Evolutionary conservation across 78 protist genomes (phyloP), one percentile per base, ranked within the genome.

Genomic region (Parvularia atlantis): DNA sequence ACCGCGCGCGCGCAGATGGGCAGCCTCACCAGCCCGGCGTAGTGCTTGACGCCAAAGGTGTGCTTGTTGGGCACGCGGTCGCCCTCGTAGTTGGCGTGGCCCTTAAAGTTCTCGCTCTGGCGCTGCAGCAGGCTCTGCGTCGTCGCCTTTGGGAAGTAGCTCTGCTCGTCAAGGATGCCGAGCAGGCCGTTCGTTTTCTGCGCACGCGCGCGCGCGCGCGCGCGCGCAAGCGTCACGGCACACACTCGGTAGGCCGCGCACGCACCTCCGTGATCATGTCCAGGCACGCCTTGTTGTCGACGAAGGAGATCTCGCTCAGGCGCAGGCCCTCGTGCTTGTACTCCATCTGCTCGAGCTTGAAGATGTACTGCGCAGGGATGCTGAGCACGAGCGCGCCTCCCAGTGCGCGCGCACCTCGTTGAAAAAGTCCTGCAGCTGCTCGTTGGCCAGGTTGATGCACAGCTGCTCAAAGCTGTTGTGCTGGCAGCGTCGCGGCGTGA

Each of bases 401-500:
- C n/a, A n/a, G n/a, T n/a, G n/a, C n/a, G n/a, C n/a, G n/a, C n/a
- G n/a, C n/a, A n/a, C n/a, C n/a, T n/a, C n/a, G 67, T 62, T 76
- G 65, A 90, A 93, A 39, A 69, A 79, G 54, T 80, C 86, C 68
- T 92, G 96, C 40, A 92, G 84, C 63, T 68, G 76, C 82, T 93
- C 97, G 80, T 93, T 93, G 68, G 93, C 85, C 71, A 62, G 85
- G 73, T 90, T 87, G 85, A 90, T 91, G 60, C 92, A 88, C 41
- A 91, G 81, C 62, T 91, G 95, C 66, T 91, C 92, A 52, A 91
- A 91, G 14, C 85, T 77, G 57, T 82, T 75, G 17, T 5, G n/a
- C n/a, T n/a, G n/a, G n/a, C n/a, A n/a, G n/a, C n/a, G n/a, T n/a
- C n/a, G n/a, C n/a, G n/a, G n/a, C n/a, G n/a, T n/a, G n/a, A n/a